A percentile compares a stretch with the other conserved stretches of the same genome.
These are phyloP conservation scores for Dictyostelium intermedium DNA, from an alignment of 78 protist genomes.

Conservation along the genomic window DNA sequence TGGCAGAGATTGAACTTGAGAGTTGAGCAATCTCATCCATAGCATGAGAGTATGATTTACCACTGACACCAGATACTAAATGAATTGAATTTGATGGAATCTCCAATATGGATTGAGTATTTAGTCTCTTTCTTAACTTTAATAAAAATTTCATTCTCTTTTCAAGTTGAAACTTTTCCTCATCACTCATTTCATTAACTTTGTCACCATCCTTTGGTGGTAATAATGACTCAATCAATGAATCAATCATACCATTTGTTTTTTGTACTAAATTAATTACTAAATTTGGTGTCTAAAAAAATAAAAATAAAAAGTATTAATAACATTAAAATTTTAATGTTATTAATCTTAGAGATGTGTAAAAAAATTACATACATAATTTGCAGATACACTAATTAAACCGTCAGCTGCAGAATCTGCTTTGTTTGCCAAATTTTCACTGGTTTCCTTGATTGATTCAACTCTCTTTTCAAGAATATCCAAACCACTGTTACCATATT, in stretches of 20 bases:
- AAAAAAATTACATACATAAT: neutral
- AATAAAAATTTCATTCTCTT: conserved; percentile 40
- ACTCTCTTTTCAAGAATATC: neutral
- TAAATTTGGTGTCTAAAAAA: neutral
- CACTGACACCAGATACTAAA: neutral
- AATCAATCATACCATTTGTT: neutral
- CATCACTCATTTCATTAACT: neutral
- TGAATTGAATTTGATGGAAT: conserved; percentile 39
- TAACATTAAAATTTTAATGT: too few species aligned
- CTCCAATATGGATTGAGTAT: neutral
- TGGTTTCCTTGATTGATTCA: neutral
- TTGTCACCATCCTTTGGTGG: conserved; percentile 46
- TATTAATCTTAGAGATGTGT: neutral
- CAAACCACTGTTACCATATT: neutral
- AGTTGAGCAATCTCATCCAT: neutral
- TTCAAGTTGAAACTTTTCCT: conserved; percentile 26
- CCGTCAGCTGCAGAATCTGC: neutral
- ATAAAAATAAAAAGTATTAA: neutral
- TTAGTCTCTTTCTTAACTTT: conserved; percentile 54
- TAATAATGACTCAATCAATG: conserved; percentile 20
- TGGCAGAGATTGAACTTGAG: neutral
- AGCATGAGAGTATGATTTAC: neutral
- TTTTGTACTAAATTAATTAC: neutral
- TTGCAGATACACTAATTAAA: neutral
- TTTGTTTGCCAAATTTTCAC: neutral